phyloP scores from a whole-genome alignment of 306 rosid species.

The Potentilla sterilis region DNA sequence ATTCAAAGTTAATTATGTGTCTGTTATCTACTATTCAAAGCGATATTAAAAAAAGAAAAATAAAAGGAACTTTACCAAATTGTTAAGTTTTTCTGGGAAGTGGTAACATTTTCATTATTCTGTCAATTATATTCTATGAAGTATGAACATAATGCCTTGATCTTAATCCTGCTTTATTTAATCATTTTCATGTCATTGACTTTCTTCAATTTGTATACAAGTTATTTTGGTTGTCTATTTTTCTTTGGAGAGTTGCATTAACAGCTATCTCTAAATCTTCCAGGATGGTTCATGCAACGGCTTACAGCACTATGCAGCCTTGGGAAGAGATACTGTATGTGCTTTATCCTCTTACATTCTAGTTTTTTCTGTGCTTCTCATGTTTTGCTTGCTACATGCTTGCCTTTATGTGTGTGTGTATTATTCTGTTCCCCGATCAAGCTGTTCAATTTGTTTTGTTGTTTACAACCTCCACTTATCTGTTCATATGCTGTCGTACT shows the following conservation, averaged over 20 bases:
- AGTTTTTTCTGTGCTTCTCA: background rate
- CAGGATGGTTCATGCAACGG: conserved; percentile 97
- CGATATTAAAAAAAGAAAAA: background rate
- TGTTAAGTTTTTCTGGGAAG: background rate
- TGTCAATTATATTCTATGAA: background rate
- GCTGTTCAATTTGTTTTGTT: background rate
- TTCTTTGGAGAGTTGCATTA: conserved; percentile 10
- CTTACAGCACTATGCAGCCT: conserved; percentile 85
- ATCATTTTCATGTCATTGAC: conserved; percentile 1
- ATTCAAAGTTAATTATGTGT: background rate
- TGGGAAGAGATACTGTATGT: conserved; percentile 79
- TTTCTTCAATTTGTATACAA: background rate
- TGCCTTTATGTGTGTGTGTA: too few species aligned
- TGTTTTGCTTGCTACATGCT: too few species aligned
- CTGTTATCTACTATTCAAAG: background rate
- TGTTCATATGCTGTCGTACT: background rate
- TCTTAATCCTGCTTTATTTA: background rate
- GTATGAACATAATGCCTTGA: conserved; percentile 4
- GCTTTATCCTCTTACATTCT: conserved; percentile 11
- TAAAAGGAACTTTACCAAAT: background rate
- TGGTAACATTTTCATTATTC: background rate
- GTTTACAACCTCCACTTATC: background rate
- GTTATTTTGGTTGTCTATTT: background rate
- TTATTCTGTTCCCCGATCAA: background rate
- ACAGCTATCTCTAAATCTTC: conserved; percentile 28